These are phyloP conservation scores for Przewalskia tangutica DNA, from an alignment of 257 asterid genomes.

Conservation along the genomic window DNA sequence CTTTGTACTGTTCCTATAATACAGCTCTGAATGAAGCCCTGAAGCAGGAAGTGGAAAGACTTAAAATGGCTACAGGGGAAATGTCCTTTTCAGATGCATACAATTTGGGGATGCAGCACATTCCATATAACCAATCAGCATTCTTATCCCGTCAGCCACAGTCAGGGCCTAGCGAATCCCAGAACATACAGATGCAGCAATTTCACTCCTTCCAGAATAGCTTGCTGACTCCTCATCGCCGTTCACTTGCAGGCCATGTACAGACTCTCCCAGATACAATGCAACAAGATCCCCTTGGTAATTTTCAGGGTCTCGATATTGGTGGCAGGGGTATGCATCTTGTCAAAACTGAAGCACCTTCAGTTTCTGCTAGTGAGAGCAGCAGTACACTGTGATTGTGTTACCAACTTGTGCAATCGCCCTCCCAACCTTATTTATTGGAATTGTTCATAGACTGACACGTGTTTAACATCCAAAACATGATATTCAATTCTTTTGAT, in stretches of 20 bases:
- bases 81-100: conserved; percentile 39
- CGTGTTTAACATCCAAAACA: conserved; percentile 11
- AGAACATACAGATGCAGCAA: conserved; percentile 38
- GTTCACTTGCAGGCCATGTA: conserved; percentile 11
- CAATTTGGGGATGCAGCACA: conserved; percentile 41
- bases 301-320: conserved; percentile 56
- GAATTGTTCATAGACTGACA: conserved; percentile 38
- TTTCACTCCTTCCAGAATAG: conserved; percentile 34
- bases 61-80: conserved; percentile 62
- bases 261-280: conserved; percentile 20
- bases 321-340: conserved; percentile 34
- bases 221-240: conserved; percentile 29
- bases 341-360: conserved; percentile 51
- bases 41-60: conserved; percentile 60
- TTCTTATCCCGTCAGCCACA: conserved; percentile 39
- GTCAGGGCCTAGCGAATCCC: conserved; percentile 27
- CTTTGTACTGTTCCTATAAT: background rate
- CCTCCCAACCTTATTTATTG: conserved; percentile 18
- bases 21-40: conserved; percentile 69
- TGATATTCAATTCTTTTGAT: background rate
- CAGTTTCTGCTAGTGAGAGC: conserved; percentile 56
- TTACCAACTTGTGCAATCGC: background rate
- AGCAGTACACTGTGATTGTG: conserved; percentile 42
- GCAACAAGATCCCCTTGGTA: conserved; percentile 43
- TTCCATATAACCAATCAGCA: conserved; percentile 33